phyloP scores from a whole-genome alignment of 2,329 filamentous ascomycete species.

The Zymoseptoria tritici region DNA sequence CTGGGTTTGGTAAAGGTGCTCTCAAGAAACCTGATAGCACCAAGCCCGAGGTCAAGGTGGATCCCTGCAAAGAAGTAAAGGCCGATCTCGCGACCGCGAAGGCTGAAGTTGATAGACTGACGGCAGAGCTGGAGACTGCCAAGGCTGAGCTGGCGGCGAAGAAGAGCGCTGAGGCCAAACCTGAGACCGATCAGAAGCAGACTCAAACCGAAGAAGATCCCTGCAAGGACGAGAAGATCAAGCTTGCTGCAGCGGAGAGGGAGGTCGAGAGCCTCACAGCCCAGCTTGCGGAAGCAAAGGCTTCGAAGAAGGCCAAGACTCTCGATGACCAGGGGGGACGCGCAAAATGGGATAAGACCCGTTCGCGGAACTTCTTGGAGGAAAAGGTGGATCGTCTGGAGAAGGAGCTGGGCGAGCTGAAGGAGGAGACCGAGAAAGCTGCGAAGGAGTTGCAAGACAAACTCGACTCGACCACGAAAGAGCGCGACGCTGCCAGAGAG shows the following conservation, averaged over 20 bases:
- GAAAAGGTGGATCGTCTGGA: background rate
- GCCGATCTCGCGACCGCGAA: background rate
- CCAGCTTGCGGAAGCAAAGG: background rate
- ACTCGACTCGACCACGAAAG: background rate
- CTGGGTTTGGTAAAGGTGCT: too few species aligned
- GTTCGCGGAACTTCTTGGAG: background rate
- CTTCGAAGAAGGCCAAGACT: background rate
- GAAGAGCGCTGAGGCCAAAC: background rate
- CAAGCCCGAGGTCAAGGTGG: background rate
- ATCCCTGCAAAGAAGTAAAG: background rate
- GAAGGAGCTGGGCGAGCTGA: background rate
- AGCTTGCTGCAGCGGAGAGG: background rate
- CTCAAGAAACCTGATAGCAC: too few species aligned
- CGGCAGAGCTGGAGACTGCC: background rate
- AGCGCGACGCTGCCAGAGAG: background rate
- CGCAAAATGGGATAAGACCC: background rate
- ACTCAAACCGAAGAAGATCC: background rate
- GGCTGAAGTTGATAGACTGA: background rate
- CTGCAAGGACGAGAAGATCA: background rate
- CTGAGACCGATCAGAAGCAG: background rate
- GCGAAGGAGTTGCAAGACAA: background rate
- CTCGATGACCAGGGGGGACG: too few species aligned
- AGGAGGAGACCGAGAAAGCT: background rate
- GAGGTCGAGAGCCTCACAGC: background rate
- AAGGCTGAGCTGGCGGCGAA: background rate